A percentile compares a stretch with the other conserved stretches of the same genome.
These are phyloP conservation scores for Tubosaeta sp. DNA, from an alignment of 768 basidiomycete genomes.

Conservation along the genomic window DNA sequence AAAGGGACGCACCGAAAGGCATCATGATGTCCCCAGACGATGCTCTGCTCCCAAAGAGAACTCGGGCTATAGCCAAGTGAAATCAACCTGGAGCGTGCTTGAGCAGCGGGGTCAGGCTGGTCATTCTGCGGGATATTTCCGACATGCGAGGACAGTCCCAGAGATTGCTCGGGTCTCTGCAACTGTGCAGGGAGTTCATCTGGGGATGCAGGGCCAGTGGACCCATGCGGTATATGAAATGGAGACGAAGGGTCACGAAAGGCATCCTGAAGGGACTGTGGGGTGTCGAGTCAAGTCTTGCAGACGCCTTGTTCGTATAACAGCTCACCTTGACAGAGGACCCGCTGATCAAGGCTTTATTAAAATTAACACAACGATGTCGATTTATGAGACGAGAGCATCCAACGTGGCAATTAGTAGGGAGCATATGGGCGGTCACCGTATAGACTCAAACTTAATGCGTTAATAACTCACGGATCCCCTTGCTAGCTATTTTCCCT, in stretches of 20 bases:
- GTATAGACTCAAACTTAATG: too few species aligned
- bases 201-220: conserved; percentile 55
- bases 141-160: background rate
- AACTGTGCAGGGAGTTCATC: conserved; percentile 34
- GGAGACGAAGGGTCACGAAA: conserved; percentile 64
- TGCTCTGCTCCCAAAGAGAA: conserved; percentile 73
- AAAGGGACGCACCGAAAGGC: conserved; percentile 54
- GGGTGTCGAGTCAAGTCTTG: background rate
- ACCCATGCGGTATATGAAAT: conserved; percentile 59
- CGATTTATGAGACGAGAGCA: conserved; percentile 1
- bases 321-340: conserved; percentile 26
- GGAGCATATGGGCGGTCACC: too few species aligned
- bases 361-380: background rate
- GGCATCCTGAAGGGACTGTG: conserved; percentile 57
- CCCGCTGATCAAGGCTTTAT: conserved; percentile 17
- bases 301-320: background rate
- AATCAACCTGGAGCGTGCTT: conserved; percentile 41
- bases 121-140: background rate
- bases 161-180: background rate
- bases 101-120: conserved; percentile 18
- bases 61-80: conserved; percentile 53
- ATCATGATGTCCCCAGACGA: conserved; percentile 81
- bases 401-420: background rate
- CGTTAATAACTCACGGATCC: too few species aligned
- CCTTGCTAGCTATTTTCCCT: too few species aligned